Base-by-base conservation (phyloP, 2,329 filamentous ascomycete species). In the Colletotrichum lupini region DNA sequence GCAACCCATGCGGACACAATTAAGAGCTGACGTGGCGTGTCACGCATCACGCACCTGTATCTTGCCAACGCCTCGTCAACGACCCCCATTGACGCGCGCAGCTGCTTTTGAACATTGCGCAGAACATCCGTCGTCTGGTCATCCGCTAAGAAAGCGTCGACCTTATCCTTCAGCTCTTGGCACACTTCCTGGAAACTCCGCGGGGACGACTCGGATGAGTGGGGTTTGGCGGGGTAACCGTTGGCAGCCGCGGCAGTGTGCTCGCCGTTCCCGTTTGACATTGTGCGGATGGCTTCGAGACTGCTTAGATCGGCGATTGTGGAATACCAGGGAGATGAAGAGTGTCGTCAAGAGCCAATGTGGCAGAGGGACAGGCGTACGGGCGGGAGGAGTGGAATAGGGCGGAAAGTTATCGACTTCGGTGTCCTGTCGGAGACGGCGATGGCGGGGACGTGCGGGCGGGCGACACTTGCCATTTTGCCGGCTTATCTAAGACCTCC, bases 41-140 rank as follows among this genome's bases (percentile, higher is more conserved):
- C 46, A 83, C 90, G 72, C 84, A 97, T 57, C 46, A 83, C 90
- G 72, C 84, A 97, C 92, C 89, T 89, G 82, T 98, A 98, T 79
- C 88, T 88, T 75, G 90, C 83, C 79, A 98, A 85, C 16, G 95
- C 94, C 78, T 94, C 89, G 74, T 91, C 89, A 71, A 98, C 91
- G 26, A 98, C 91, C 26, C 83, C 87, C 78, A 97, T 87, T 28
- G 95, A 92, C 66, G 90, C 86, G 74, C 91, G 89, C 58, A 94
- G 93, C 85, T 97, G 95, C 70, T 85, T 83, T 83, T 98, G 95
- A 32, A 95, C 90, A 68, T 86, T 86, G 77, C 84, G 86, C 71
- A 95, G 83, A 57, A 89, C 82, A 67, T 89, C 84, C 24, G 89
- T 87, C 3, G 87, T 85, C 72, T 90, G 85, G 37, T 89, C 82